phyloP scores from a whole-genome alignment of 192 early-diverging fungal species.

The Backusella luteola region DNA sequence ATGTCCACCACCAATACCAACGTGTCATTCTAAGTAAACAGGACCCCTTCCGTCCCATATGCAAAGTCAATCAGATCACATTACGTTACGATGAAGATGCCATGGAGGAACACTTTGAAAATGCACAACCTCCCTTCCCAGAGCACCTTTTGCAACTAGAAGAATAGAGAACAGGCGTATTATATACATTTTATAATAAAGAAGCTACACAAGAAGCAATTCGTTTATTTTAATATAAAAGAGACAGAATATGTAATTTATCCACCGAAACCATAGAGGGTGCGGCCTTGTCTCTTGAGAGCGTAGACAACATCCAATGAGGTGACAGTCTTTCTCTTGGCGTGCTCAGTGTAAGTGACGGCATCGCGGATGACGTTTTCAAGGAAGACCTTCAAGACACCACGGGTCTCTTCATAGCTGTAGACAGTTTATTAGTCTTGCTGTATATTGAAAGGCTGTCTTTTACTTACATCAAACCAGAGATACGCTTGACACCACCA shows the following conservation, averaged over 20 bases:
- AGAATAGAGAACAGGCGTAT: not conserved
- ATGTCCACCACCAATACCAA: slow-evolving; percentile 43
- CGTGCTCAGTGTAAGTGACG: slow-evolving; percentile 98
- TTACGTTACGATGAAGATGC: slow-evolving; percentile 25
- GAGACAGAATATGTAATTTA: slow-evolving; percentile 22
- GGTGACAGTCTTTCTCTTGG: slow-evolving; percentile 99
- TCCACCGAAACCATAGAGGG: slow-evolving; percentile 78
- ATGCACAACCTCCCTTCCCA: slow-evolving; percentile 1
- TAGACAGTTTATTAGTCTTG: not conserved
- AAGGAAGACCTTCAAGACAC: slow-evolving; percentile 96
- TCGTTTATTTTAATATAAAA: not conserved
- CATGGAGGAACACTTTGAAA: slow-evolving; percentile 4
- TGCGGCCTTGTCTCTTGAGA: slow-evolving; percentile 96
- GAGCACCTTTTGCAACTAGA: not conserved
- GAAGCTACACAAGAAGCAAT: not conserved
- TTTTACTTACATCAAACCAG: slow-evolving; percentile 61
- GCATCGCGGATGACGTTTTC: slow-evolving; percentile 98
- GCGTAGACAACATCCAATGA: slow-evolving; percentile 99
- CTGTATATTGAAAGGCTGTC: not conserved
- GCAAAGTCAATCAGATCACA: slow-evolving; percentile 19
- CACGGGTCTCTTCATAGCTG: slow-evolving; percentile 95
- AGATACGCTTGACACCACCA: slow-evolving; percentile 99
- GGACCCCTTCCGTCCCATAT: slow-evolving; percentile 40
- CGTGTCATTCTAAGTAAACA: slow-evolving; percentile 42
- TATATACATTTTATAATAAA: not conserved